A percentile compares a stretch with the other conserved stretches of the same genome.
Evolutionary conservation across 371 early-diverging fungal species (phyloP).

Genomic region (Rhizopus delemar): DNA sequence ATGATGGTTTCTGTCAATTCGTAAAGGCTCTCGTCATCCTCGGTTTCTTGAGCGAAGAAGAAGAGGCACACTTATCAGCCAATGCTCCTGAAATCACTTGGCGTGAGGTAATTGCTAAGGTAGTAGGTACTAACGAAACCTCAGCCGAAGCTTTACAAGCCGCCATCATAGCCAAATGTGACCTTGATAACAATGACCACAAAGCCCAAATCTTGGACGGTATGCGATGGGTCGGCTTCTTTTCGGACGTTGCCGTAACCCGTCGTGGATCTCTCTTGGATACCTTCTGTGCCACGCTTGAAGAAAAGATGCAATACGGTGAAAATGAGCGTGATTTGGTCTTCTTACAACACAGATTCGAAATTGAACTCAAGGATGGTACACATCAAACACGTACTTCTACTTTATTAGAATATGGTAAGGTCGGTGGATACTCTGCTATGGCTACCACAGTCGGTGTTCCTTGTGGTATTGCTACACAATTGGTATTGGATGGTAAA

Average conservation of each 20-base stretch:
- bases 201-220: constrained; percentile 67
- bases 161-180: constrained; percentile 49
- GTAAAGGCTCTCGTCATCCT: constrained; percentile 90
- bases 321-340: constrained; percentile 96
- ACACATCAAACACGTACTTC: constrained; percentile 81
- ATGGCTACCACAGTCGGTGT: constrained; percentile 99
- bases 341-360: constrained; percentile 95
- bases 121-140: constrained; percentile 45
- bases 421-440: constrained; percentile 85
- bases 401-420: constrained; percentile 91
- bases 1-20: constrained; percentile 90
- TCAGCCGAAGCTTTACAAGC: constrained; percentile 38
- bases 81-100: constrained; percentile 71
- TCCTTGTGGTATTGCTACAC: constrained; percentile 94
- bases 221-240: constrained; percentile 86
- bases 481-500: constrained; percentile 86
- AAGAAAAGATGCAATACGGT: constrained; percentile 90
- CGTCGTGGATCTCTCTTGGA: constrained; percentile 87
- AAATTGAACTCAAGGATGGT: constrained; percentile 83
- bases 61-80: constrained; percentile 63
- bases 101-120: constrained; percentile 69
- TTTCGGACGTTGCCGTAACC: constrained; percentile 58
- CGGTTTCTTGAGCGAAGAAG: constrained; percentile 86
- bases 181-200: constrained; percentile 52
- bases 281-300: constrained; percentile 93